Conservation (phyloP, 148 eudicot genomes). For the Rhododendron williamsianum region DNA sequence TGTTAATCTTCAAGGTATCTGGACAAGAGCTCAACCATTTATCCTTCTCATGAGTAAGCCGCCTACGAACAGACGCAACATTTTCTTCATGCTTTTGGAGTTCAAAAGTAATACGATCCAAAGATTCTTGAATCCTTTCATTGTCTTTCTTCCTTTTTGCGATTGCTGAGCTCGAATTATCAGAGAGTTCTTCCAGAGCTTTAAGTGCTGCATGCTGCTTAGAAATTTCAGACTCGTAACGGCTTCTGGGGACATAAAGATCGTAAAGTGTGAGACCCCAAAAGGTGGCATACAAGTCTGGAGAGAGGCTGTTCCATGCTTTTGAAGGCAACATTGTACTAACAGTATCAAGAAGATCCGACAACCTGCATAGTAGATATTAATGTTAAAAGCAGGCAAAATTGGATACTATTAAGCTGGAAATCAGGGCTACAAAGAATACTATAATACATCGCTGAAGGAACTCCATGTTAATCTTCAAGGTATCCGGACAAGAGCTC, state of each 20-base stretch:
- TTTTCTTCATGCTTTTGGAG: conserved; percentile 80
- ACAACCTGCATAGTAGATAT: conserved; percentile 57
- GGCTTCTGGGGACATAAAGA: conserved; percentile 85
- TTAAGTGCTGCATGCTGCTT: conserved; percentile 84
- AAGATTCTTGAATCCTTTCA: conserved; percentile 89
- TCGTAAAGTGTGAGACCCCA: conserved; percentile 97
- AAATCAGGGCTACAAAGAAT: background rate
- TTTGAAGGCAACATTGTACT: conserved; percentile 81
- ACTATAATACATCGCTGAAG: conserved; percentile 75
- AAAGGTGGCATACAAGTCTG: conserved; percentile 90
- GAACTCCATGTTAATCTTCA: too few species aligned
- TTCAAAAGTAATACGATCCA: conserved; percentile 75
- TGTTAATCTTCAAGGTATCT: too few species aligned
- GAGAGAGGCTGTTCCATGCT: conserved; percentile 98
- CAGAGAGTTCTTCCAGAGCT: conserved; percentile 92
- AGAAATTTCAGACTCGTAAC: conserved; percentile 86
- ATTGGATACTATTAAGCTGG: background rate
- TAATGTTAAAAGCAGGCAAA: background rate
- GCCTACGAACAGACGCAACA: conserved; percentile 78
- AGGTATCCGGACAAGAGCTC: conserved; percentile 94
- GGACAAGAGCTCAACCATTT: conserved; percentile 95
- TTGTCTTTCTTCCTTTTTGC: conserved; percentile 95
- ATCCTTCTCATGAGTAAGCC: conserved; percentile 90
- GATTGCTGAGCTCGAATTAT: conserved; percentile 93
- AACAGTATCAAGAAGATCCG: conserved; percentile 72